A percentile compares a stretch with the other conserved stretches of the same genome.
Evolutionary conservation across 192 early-diverging fungal species (phyloP).

Genomic region (Funneliformis mosseae): DNA sequence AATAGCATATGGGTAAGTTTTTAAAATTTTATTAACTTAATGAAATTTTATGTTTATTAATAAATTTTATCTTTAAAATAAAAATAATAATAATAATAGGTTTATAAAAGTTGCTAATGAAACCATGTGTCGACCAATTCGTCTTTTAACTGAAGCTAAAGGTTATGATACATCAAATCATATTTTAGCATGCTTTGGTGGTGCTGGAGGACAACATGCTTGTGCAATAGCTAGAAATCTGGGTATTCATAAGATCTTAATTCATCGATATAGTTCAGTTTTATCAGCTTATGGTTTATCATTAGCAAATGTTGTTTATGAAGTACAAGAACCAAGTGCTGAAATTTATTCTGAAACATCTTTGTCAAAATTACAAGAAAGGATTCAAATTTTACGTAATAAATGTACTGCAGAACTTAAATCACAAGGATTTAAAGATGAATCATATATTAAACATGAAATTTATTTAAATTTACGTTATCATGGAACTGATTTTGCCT

Average conservation of each 20-base stretch:
- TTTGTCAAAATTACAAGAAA: constrained; percentile 49
- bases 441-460: constrained; percentile 55
- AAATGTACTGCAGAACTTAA: constrained; percentile 56
- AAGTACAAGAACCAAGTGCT: constrained; percentile 82
- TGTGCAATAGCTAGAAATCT: constrained; percentile 88
- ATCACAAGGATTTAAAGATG: constrained; percentile 69
- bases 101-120: constrained; percentile 97
- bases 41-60: neutral
- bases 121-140: constrained; percentile 93
- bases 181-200: constrained; percentile 90
- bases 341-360: constrained; percentile 47
- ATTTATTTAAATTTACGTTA: constrained; percentile 89
- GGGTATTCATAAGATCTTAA: constrained; percentile 82
- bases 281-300: constrained; percentile 92
- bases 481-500: constrained; percentile 87
- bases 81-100: constrained; percentile 13
- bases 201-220: constrained; percentile 95
- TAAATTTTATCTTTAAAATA: neutral
- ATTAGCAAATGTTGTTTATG: constrained; percentile 90
- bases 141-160: constrained; percentile 89
- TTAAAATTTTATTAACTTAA: neutral
- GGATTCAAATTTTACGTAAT: constrained; percentile 51
- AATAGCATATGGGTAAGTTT: constrained; percentile 75
- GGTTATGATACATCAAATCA: constrained; percentile 87
- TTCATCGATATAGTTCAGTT: constrained; percentile 89